A percentile compares a stretch with the other conserved stretches of the same genome.
Conservation (phyloP, 192 early-diverging fungal genomes). For the Coemansia sp. region DNA sequence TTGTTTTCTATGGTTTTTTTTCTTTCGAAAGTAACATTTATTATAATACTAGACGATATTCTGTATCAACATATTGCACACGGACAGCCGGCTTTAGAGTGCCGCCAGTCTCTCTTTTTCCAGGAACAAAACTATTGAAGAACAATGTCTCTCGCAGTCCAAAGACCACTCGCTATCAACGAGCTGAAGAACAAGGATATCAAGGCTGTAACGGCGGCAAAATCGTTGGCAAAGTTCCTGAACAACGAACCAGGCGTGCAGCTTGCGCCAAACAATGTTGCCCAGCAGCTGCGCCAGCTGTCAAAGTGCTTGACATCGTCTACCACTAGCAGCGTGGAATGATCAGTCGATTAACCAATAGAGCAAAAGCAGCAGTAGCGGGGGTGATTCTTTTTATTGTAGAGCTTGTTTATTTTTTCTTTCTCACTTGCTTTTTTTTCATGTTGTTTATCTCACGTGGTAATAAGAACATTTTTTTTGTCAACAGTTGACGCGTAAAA, state of each 20-base stretch:
- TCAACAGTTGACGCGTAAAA: too few species aligned
- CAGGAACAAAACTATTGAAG: neutral
- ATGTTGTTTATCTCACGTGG: too few species aligned
- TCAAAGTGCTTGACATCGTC: neutral
- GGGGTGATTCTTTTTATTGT: too few species aligned
- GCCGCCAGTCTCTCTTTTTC: too few species aligned
- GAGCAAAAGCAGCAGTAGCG: too few species aligned
- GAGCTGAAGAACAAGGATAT: conserved; percentile 26
- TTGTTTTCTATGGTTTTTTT: too few species aligned
- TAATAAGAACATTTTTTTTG: too few species aligned
- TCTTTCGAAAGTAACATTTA: too few species aligned
- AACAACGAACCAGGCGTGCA: conserved; percentile 36
- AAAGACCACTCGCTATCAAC: conserved; percentile 37
- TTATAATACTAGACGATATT: neutral
- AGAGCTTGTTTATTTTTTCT: too few species aligned
- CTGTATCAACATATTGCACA: neutral
- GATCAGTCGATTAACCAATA: neutral
- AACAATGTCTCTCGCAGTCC: conserved; percentile 12
- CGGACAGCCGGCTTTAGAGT: too few species aligned
- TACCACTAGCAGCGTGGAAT: neutral
- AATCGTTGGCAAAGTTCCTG: conserved; percentile 24
- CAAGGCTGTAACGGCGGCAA: neutral
- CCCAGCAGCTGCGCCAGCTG: conserved; percentile 42
- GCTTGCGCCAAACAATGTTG: conserved; percentile 27
- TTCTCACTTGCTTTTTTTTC: too few species aligned